Evolutionary conservation across 192 early-diverging fungal genomes (phyloP).

Genomic region (Phlyctochytrium bullatum): DNA sequence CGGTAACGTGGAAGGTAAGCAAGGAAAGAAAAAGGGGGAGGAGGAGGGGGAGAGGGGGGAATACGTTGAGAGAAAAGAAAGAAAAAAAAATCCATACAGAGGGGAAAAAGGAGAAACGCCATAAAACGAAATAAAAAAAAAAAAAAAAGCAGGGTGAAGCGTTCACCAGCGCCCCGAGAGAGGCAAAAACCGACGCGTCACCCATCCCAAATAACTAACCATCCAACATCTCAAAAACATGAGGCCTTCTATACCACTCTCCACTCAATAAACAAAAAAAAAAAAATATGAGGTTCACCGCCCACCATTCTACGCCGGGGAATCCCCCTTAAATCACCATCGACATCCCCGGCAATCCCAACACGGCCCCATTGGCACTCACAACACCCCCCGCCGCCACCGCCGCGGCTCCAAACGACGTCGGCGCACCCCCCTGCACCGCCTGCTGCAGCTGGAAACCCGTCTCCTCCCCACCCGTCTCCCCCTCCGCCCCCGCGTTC

Average conservation of each 20-base stretch:
- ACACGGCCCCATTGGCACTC: neutral
- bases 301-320: too few species aligned
- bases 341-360: neutral
- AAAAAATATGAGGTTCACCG: too few species aligned
- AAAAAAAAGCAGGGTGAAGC: too few species aligned
- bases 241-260: too few species aligned
- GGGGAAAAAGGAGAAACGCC: neutral
- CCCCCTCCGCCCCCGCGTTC: constrained; percentile 21
- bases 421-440: neutral
- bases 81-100: neutral
- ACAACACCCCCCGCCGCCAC: neutral
- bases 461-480: constrained; percentile 16
- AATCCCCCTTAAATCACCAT: too few species aligned
- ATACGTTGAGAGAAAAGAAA: neutral
- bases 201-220: too few species aligned
- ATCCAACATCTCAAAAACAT: too few species aligned
- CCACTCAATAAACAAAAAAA: too few species aligned
- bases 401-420: neutral
- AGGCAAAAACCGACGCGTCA: too few species aligned
- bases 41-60: neutral
- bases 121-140: neutral
- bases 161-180: too few species aligned
- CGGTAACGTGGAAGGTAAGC: too few species aligned
- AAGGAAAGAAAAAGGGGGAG: neutral
- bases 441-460: neutral